Percentiles rank a stretch among this genome's conserved stretches.
phyloP scores from a whole-genome alignment of 2,329 filamentous ascomycete genomes.

The Fusarium brevicatenulatum region DNA sequence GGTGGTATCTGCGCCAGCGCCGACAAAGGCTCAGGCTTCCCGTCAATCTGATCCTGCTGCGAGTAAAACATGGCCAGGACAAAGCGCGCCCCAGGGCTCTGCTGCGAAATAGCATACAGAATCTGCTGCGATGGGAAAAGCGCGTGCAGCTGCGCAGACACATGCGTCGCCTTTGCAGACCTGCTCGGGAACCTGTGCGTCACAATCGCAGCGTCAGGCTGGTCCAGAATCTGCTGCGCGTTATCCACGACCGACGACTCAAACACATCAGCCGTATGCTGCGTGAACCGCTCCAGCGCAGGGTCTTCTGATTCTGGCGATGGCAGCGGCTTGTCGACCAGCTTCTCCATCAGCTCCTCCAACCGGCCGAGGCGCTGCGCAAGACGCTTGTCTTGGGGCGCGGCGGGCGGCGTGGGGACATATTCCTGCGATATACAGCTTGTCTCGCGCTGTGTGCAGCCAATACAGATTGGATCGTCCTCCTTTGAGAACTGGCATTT shows the following conservation, averaged over 20 bases:
- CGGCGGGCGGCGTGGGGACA: constrained; percentile 47
- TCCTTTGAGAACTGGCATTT: constrained; percentile 59
- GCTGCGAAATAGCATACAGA: constrained; percentile 39
- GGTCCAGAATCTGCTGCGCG: constrained; percentile 31
- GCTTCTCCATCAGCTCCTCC: constrained; percentile 58
- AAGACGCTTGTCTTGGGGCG: constrained; percentile 51
- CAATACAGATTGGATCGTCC: constrained; percentile 56
- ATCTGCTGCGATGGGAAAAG: constrained; percentile 38
- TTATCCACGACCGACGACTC: constrained; percentile 34
- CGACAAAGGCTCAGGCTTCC: constrained; percentile 47
- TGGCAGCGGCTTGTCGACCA: constrained; percentile 51
- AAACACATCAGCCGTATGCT: constrained; percentile 36
- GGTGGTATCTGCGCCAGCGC: constrained; percentile 45
- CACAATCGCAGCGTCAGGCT: not conserved
- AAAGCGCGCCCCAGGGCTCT: constrained; percentile 40
- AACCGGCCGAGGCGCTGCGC: constrained; percentile 57
- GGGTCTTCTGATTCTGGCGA: constrained; percentile 28
- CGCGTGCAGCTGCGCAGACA: constrained; percentile 33
- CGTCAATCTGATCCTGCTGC: constrained; percentile 46
- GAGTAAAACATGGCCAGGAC: constrained; percentile 44
- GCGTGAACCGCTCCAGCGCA: constrained; percentile 35
- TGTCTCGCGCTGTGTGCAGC: constrained; percentile 56
- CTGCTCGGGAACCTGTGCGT: constrained; percentile 8
- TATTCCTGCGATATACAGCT: constrained; percentile 61
- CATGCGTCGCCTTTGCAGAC: constrained; percentile 21